phyloP scores from a whole-genome alignment of 352 stramenopile genomes.

The Pythium phragmiticola region DNA sequence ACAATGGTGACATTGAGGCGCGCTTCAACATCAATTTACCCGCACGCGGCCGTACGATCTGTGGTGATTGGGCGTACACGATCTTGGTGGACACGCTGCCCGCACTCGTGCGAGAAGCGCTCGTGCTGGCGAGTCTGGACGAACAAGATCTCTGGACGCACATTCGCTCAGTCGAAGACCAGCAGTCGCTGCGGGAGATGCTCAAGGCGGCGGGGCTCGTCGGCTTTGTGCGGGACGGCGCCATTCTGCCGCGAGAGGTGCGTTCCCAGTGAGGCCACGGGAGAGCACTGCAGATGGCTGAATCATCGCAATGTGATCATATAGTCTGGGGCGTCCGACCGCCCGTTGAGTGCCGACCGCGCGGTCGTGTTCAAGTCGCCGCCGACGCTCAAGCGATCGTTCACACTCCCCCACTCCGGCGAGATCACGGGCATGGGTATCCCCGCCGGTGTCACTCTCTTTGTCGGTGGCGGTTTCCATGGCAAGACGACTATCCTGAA shows the following conservation, averaged over 20 bases:
- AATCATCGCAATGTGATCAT: background rate
- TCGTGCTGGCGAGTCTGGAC: conserved; percentile 82
- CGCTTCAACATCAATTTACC: conserved; percentile 96
- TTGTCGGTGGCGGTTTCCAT: conserved; percentile 97
- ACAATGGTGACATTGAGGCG: conserved; percentile 84
- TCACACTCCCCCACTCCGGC: conserved; percentile 87
- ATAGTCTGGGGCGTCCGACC: conserved; percentile 60
- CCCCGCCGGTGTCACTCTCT: conserved; percentile 91
- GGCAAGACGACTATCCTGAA: conserved; percentile 97
- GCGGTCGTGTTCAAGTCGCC: conserved; percentile 87
- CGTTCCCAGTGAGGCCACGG: background rate
- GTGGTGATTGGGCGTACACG: conserved; percentile 89
- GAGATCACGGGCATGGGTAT: conserved; percentile 93
- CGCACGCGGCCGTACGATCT: conserved; percentile 91
- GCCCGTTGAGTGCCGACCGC: conserved; percentile 38
- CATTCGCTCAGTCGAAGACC: conserved; percentile 92
- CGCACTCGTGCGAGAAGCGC: conserved; percentile 71
- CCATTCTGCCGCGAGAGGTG: conserved; percentile 87
- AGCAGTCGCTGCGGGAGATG: conserved; percentile 86
- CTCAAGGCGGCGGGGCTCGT: conserved; percentile 84
- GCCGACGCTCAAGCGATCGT: conserved; percentile 68
- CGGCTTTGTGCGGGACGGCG: conserved; percentile 92
- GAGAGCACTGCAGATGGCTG: background rate
- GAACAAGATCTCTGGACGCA: conserved; percentile 71
- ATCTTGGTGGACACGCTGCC: conserved; percentile 92